Evolutionary conservation across 352 stramenopile genomes (phyloP).

Genomic region (Phytophthora melonis): DNA sequence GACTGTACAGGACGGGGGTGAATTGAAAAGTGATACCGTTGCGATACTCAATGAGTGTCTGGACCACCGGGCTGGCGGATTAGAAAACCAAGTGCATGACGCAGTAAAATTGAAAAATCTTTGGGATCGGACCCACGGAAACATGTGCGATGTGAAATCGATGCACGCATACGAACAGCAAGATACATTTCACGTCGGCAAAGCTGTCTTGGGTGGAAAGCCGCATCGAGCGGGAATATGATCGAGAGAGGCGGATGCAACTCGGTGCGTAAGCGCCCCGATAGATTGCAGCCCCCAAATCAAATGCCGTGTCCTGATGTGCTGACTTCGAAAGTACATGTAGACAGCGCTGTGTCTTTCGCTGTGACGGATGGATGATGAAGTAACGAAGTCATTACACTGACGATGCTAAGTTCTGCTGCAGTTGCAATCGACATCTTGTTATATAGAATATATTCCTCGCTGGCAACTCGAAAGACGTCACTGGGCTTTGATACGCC

Average conservation of each 20-base stretch:
- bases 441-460: too few species aligned
- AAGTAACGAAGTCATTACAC: not conserved
- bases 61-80: not conserved
- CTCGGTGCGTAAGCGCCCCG: not conserved
- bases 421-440: too few species aligned
- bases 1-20: not conserved
- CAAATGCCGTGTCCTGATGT: not conserved
- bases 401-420: too few species aligned
- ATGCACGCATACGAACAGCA: too few species aligned
- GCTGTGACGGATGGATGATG: not conserved
- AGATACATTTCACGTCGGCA: not conserved
- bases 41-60: too few species aligned
- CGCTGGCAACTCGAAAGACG: too few species aligned
- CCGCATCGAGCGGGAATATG: not conserved
- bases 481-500: too few species aligned
- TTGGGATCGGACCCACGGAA: not conserved
- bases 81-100: not conserved
- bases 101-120: not conserved
- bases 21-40: not conserved
- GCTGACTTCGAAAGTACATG: not conserved
- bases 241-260: not conserved
- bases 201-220: not conserved
- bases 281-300: not conserved
- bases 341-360: not conserved
- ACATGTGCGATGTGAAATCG: not conserved